These are phyloP conservation scores for Hygrophila difformis DNA, from an alignment of 257 asterid genomes.

Conservation along the genomic window DNA sequence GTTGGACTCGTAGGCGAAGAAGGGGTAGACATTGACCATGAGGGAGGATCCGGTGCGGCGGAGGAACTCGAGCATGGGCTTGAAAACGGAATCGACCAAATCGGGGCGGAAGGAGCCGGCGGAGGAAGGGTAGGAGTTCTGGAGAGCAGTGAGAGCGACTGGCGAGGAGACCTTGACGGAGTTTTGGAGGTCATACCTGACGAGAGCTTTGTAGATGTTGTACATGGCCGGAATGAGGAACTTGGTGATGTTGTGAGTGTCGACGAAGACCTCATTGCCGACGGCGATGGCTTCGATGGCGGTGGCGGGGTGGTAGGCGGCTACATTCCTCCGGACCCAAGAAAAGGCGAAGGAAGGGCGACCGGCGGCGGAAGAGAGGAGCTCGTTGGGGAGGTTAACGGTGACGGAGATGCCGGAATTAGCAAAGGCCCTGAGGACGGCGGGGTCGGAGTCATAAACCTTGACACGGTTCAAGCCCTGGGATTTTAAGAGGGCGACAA, in stretches of 20 bases:
- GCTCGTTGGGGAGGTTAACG: constrained; percentile 85
- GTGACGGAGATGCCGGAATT: constrained; percentile 66
- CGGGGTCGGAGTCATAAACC: constrained; percentile 74
- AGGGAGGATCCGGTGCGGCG: constrained; percentile 61
- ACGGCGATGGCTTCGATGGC: constrained; percentile 75
- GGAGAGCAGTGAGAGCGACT: constrained; percentile 67
- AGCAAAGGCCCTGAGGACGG: constrained; percentile 66
- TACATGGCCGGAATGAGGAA: constrained; percentile 66
- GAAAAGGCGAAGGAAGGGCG: constrained; percentile 57
- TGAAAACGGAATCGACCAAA: constrained; percentile 44
- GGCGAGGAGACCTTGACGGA: constrained; percentile 70
- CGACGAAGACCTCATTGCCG: constrained; percentile 91
- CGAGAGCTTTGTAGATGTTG: constrained; percentile 57
- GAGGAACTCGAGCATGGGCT: constrained; percentile 75
- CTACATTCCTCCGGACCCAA: constrained; percentile 59
- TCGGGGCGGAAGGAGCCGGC: constrained; percentile 71
- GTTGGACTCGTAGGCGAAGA: constrained; percentile 77
- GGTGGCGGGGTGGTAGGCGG: constrained; percentile 59
- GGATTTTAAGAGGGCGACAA: constrained; percentile 53
- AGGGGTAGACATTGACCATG: constrained; percentile 84
- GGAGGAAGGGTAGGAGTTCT: constrained; percentile 83
- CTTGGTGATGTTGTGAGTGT: constrained; percentile 60
- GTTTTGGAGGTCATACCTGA: constrained; percentile 38
- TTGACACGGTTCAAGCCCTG: constrained; percentile 65
- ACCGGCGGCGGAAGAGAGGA: constrained; percentile 52